Evolutionary conservation across 2,329 filamentous ascomycete genomes (phyloP), one percentile per base, ranked within the genome.

Genomic region (Zymoseptoria pseudotritici): DNA sequence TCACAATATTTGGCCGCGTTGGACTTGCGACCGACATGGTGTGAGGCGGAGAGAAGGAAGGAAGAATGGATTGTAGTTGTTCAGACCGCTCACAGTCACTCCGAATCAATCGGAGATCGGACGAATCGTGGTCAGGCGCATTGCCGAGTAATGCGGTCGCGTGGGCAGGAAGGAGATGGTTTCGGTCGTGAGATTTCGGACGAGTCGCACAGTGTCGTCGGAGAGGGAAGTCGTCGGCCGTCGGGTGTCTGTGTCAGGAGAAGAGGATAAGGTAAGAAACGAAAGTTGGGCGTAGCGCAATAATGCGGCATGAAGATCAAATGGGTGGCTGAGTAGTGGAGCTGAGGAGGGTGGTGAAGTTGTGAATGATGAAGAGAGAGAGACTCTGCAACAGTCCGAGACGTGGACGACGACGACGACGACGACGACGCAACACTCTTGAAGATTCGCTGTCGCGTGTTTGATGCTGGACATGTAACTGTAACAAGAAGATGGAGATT

Each of bases 1-100:
- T 60, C 21, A 67, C 46, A 51, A 68, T 61, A 61, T 61, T 63
- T 36, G 66, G 66, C 29, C 66, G 64, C 53, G 66, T 59, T 65
- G 67, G 67, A 54, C 20, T 58, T 50, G 46, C n/a, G 50, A 46
- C 36, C 36, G 36, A 46, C 36, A 46, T 46, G 6, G 36, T 46
- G 36, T n/a, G 36, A 46, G 36, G 36, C 13, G 36, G 5, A 17
- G 36, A 6, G 17, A n/a, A 17, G 13, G 36, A 11, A 46, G 17
- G 36, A 6, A 4, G 36, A 17, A 7, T 46, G 36, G 13, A 7
- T 46, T n/a, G 36, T 13, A 7, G 13, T 46, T 46, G 17, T 46
- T 46, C 13, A 11, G 36, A 13, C 36, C 6, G 36, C 11, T 17
- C 36, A 4, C 36, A n/a, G 36, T 46, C 36, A 46, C 36, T 46